Evolutionary conservation across 768 basidiomycete species (phyloP).

Genomic region (Rubroboletus pulcherrimus): DNA sequence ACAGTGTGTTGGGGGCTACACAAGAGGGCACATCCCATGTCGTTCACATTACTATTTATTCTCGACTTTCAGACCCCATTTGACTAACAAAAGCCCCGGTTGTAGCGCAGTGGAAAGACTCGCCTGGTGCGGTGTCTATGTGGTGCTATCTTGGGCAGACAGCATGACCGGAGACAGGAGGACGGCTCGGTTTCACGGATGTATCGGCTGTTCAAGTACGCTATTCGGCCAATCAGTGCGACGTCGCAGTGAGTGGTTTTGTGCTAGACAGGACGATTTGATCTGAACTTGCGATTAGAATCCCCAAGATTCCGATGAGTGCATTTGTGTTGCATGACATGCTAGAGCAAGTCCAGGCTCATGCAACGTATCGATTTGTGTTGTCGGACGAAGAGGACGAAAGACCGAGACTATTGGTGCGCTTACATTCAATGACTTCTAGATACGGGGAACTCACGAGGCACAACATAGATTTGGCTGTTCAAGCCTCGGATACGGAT

Average conservation of each 20-base stretch:
- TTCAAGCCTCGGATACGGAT: constrained; percentile 88
- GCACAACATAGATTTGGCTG: constrained; percentile 72
- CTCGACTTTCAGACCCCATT: constrained; percentile 12
- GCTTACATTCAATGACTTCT: constrained; percentile 17
- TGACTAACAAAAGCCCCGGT: constrained; percentile 20
- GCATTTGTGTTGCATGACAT: constrained; percentile 88
- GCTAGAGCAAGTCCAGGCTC: constrained; percentile 86
- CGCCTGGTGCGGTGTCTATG: constrained; percentile 70
- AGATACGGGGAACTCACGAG: background rate
- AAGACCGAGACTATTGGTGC: constrained; percentile 70
- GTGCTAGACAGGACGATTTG: background rate
- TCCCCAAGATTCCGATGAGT: constrained; percentile 56
- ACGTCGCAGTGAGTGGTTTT: constrained; percentile 52
- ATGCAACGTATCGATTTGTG: constrained; percentile 90
- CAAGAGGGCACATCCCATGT: constrained; percentile 63
- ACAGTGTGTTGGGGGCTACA: constrained; percentile 77
- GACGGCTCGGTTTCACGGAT: constrained; percentile 36
- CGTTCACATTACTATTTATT: background rate
- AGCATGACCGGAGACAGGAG: constrained; percentile 45
- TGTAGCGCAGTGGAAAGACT: constrained; percentile 61
- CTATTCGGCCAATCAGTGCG: constrained; percentile 67
- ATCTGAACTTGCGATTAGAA: constrained; percentile 23
- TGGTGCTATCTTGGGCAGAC: constrained; percentile 76
- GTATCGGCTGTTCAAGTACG: constrained; percentile 80
- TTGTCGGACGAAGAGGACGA: constrained; percentile 86